Evolutionary conservation across 2,329 filamentous ascomycete species (phyloP), one percentile per base, ranked within the genome.

Genomic region (Capronia coronata): DNA sequence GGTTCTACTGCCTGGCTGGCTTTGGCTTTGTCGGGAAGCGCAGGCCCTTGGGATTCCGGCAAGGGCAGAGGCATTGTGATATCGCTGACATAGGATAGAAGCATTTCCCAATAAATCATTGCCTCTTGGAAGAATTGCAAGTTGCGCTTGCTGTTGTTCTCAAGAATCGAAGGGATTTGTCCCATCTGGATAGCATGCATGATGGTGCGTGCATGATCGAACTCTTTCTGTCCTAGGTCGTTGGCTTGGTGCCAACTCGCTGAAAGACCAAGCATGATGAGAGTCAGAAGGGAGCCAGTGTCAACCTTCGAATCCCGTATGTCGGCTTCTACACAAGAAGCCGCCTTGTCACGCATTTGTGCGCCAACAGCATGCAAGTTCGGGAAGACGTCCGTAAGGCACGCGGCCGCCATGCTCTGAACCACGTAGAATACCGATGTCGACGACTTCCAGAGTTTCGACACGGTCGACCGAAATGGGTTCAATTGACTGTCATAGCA

Each of bases 381-480:
- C 3, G 72, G 77, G 48, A 78, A 78, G 47, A 78, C 69, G 59
- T 80, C 78, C 1, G 78, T 74, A 0, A 82, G 66, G 16, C 78
- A 79, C 2, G 78, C 79, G 7, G 79, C 78, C 1, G 79, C 77
- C 79, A 82, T 83, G 55, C 79, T 81, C 57, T 82, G 78, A 39
- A 82, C 78, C 1, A 77, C 77, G 40, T 76, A 78, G 58, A 76
- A 79, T 43, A 82, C 77, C 0, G 77, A 76, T 14, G 75, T 67
- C 0, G 77, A 80, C n/a, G 73, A 74, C 34, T 76, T 70, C 72
- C 78, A 82, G 1, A 80, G 68, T 18, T 74, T 73, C 3, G 72
- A 74, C 10, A 82, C 76, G 0, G 78, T 77, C 1, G 74, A 76
- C 30, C 79, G 69, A 56, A 82, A 82, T 0, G 78, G 78, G 56